phyloP scores from a whole-genome alignment of 139 green algal species.

The Chlamydomonas schloesseri region DNA sequence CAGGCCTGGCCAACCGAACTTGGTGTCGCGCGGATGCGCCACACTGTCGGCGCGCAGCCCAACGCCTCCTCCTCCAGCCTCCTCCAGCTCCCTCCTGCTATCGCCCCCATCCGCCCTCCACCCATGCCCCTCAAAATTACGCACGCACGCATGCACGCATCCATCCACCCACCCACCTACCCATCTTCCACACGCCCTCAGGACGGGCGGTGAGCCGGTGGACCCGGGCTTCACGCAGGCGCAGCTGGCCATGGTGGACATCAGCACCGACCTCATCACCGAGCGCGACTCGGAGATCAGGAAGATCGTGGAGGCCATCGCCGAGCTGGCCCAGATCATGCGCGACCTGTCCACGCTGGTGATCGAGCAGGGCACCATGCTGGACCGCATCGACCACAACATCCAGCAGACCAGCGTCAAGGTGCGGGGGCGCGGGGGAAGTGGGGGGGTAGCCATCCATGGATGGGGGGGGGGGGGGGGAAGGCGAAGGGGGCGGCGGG shows the following conservation, averaged over 20 bases:
- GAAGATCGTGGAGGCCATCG: conserved; percentile 82
- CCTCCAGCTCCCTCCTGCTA: no score
- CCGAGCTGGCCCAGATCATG: conserved; percentile 96
- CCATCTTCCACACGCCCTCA: not conserved
- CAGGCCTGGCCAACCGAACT: no score
- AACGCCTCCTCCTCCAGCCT: no score
- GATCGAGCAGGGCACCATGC: conserved; percentile 98
- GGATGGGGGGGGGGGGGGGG: no score
- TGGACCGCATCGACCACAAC: conserved; percentile 87
- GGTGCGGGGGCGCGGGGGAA: conserved; percentile 43
- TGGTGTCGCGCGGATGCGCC: no score
- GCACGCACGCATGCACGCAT: no score
- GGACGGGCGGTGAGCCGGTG: conserved; percentile 31
- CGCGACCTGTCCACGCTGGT: conserved; percentile 94
- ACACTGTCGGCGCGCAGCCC: no score
- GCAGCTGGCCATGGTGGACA: conserved; percentile 70
- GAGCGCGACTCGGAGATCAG: conserved; percentile 91
- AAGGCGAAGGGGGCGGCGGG: no score
- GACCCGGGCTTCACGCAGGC: conserved; percentile 88
- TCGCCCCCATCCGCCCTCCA: no score
- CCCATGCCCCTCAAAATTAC: no score
- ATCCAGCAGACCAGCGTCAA: conserved; percentile 55
- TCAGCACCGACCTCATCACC: conserved; percentile 60
- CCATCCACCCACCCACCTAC: not conserved
- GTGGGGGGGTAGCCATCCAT: no score